phyloP scores from a whole-genome alignment of 2,329 filamentous ascomycete species.

The Orbilia ellipsospora region DNA sequence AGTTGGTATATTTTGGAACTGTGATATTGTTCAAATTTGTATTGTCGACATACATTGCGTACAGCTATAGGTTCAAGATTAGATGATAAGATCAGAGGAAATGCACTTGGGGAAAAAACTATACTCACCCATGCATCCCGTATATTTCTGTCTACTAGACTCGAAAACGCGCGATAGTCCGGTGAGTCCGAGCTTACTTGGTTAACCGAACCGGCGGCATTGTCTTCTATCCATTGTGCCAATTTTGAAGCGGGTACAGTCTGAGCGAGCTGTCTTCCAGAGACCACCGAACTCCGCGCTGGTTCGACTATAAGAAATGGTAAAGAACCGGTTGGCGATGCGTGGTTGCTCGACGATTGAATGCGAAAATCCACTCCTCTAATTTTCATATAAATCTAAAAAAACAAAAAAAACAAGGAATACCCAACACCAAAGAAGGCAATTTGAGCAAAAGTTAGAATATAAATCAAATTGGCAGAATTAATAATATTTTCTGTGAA shows the following conservation, averaged over 20 bases:
- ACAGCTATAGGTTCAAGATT: constrained; percentile 66
- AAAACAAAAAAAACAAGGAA: constrained; percentile 47
- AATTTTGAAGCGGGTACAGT: constrained; percentile 74
- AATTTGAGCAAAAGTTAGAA: no score
- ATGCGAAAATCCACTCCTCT: constrained; percentile 74
- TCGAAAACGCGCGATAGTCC: constrained; percentile 54
- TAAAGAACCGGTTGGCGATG: constrained; percentile 86
- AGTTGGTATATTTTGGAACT: constrained; percentile 73
- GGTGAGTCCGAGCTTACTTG: constrained; percentile 42
- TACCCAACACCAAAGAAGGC: no score
- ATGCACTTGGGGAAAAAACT: neutral
- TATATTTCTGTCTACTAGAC: constrained; percentile 66
- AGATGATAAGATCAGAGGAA: neutral
- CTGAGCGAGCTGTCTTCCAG: constrained; percentile 31
- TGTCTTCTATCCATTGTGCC: constrained; percentile 73
- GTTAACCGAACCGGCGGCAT: constrained; percentile 22
- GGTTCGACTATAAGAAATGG: constrained; percentile 77
- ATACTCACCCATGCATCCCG: constrained; percentile 82
- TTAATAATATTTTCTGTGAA: no score
- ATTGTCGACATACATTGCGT: constrained; percentile 80
- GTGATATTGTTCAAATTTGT: constrained; percentile 75
- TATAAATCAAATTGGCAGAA: no score
- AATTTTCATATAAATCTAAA: constrained; percentile 83
- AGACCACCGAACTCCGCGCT: neutral
- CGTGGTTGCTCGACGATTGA: constrained; percentile 86